phyloP scores from a whole-genome alignment of 2,329 filamentous ascomycete species.

The Trichophyton mentagrophytes region DNA sequence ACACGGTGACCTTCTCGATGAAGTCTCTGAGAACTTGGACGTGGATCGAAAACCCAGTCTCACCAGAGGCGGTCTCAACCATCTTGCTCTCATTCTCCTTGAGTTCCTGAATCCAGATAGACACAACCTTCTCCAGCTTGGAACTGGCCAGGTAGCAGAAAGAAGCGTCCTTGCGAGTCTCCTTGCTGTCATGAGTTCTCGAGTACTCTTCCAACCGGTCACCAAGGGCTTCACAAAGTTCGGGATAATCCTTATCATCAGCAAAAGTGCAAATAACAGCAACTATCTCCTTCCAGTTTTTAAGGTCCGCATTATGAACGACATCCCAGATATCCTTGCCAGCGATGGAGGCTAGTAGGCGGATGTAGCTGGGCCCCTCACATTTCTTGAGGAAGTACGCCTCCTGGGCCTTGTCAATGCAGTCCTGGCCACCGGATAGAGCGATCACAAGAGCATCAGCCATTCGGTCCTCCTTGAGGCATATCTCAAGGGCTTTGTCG shows the following conservation, averaged over 20 bases:
- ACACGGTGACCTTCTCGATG: conserved; percentile 96
- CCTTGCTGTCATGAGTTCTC: conserved; percentile 41
- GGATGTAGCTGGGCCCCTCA: conserved; percentile 78
- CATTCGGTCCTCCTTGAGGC: conserved; percentile 74
- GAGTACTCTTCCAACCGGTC: conserved; percentile 70
- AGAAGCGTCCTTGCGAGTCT: conserved; percentile 68
- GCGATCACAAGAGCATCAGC: conserved; percentile 97
- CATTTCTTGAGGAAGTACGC: conserved; percentile 77
- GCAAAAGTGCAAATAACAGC: conserved; percentile 92
- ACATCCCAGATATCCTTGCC: conserved; percentile 97
- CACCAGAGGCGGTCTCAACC: conserved; percentile 54
- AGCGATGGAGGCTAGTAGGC: conserved; percentile 80
- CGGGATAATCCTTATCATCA: conserved; percentile 77
- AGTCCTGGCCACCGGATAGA: conserved; percentile 85
- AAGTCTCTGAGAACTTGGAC: conserved; percentile 79
- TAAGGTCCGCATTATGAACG: conserved; percentile 86
- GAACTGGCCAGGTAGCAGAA: conserved; percentile 95
- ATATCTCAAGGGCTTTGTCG: conserved; percentile 75
- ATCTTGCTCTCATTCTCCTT: conserved; percentile 68
- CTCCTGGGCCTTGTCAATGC: conserved; percentile 85
- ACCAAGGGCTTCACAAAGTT: conserved; percentile 87
- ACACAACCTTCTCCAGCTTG: conserved; percentile 92
- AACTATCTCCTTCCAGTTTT: conserved; percentile 96
- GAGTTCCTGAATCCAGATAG: conserved; percentile 84
- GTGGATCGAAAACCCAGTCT: conserved; percentile 84